Base-by-base conservation (phyloP, 192 early-diverging fungal genomes). In the Mortierella hygrophila region DNA sequence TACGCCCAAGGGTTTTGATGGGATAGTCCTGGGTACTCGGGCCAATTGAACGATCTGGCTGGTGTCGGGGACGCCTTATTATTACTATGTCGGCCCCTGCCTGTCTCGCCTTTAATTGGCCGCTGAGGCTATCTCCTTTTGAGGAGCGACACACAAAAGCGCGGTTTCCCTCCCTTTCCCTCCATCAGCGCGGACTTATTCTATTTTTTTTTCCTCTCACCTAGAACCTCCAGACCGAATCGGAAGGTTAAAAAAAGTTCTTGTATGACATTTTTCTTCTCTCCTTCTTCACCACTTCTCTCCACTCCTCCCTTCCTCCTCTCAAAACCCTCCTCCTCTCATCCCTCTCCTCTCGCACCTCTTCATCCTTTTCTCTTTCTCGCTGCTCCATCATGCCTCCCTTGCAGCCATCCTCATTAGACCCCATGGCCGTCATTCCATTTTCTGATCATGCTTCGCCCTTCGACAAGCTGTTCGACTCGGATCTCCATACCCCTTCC, bases 381-480 rank as follows among this genome's bases (percentile, higher is more conserved):
- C 74, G 29, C 60, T 76, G 26, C 21, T 10, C 13, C 57, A 75
- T 46, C 55, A 83, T 83, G 82, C 82, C 82, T n/a, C 82, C 82
- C n/a, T 68, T 83, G 54, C 82, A 83, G 65, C 63, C 72, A 32
- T 72, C 80, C 16, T n/a, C 72, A 11, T 83, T 83, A 6, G 82
- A 83, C 15, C 35, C 72, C 4, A 54, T 76, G 26, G 72, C 72
- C 16, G 55, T 72, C n/a, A 83, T 83, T 65, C 82, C 82, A 1
- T 83, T 83, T 78, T 72, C 75, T 16, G 82, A 83, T 70, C 57
- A 77, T 20, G 42, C 76, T 26, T 83, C 81, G 52, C 42, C 60
- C 26, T 72, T 77, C 49, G 80, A 75, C 69, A 77, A 60, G 26
- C 46, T 82, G 29, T 83, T 83, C 65, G 72, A 78, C 38, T 23